Percentiles rank a stretch among this genome's conserved stretches.
phyloP scores from a whole-genome alignment of 2,329 filamentous ascomycete genomes.

The Helotiales sp. region DNA sequence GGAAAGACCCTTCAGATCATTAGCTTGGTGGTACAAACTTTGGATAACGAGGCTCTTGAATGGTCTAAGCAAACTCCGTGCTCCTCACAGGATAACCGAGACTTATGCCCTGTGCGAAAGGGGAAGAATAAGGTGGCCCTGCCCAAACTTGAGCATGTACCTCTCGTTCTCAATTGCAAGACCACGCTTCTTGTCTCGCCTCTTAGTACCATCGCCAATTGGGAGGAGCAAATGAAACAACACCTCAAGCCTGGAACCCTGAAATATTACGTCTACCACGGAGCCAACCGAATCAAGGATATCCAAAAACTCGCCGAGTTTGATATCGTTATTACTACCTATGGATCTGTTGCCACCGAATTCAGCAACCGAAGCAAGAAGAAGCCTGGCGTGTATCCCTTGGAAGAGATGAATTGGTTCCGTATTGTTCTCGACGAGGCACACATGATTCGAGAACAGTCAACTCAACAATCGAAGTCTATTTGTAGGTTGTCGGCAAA shows the following conservation, averaged over 20 bases:
- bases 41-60: conserved; percentile 58
- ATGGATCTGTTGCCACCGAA: conserved; percentile 85
- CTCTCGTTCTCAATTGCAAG: conserved; percentile 69
- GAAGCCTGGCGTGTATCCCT: conserved; percentile 64
- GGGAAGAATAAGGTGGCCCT: conserved; percentile 37
- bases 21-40: conserved; percentile 72
- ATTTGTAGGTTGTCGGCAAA: conserved; percentile 80
- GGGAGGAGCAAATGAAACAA: conserved; percentile 88
- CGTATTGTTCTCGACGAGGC: conserved; percentile 93
- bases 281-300: conserved; percentile 74
- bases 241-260: conserved; percentile 72
- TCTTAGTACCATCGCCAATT: conserved; percentile 89
- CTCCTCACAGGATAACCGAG: conserved; percentile 36
- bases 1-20: conserved; percentile 87
- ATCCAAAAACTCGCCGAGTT: conserved; percentile 69
- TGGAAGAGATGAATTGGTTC: conserved; percentile 87
- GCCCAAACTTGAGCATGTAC: conserved; percentile 43
- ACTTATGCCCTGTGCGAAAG: conserved; percentile 39
- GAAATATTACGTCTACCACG: conserved; percentile 85
- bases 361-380: conserved; percentile 66
- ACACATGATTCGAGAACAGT: conserved; percentile 88
- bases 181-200: conserved; percentile 88
- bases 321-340: conserved; percentile 91
- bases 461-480: conserved; percentile 81
- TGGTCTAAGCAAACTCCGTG: conserved; percentile 64